Evolutionary conservation across 768 basidiomycete genomes (phyloP).

Genomic region (Tylopilus balloui): DNA sequence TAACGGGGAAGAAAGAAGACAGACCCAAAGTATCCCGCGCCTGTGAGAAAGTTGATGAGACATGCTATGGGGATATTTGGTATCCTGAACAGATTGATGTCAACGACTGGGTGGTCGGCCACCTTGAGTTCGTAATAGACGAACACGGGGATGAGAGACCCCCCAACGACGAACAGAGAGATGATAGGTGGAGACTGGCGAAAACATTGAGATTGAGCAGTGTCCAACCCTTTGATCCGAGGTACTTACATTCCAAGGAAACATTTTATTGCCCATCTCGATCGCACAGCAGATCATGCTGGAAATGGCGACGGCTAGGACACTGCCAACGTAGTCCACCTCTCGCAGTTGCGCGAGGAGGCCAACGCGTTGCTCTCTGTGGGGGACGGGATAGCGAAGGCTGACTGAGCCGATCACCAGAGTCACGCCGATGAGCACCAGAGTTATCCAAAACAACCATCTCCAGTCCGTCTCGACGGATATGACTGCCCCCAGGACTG

Average conservation of each 20-base stretch:
- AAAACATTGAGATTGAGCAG: conserved; percentile 4
- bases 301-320: conserved; percentile 32
- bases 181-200: conserved; percentile 30
- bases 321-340: conserved; percentile 31
- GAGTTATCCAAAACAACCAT: conserved; percentile 44
- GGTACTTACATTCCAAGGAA: conserved; percentile 31
- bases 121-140: conserved; percentile 33
- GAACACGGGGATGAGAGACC: conserved; percentile 31
- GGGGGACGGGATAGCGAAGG: conserved; percentile 32
- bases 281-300: conserved; percentile 36
- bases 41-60: conserved; percentile 36
- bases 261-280: conserved; percentile 36
- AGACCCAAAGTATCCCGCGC: conserved; percentile 35
- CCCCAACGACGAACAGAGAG: conserved; percentile 27
- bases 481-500: conserved; percentile 43
- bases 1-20: conserved; percentile 39
- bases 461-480: conserved; percentile 42
- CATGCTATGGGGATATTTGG: conserved; percentile 35
- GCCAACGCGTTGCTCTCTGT: conserved; percentile 29
- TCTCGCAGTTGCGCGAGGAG: conserved; percentile 32
- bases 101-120: conserved; percentile 32
- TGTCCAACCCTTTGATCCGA: not conserved
- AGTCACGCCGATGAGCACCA: conserved; percentile 32
- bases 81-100: conserved; percentile 31
- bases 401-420: conserved; percentile 24